These are phyloP conservation scores for Psilocybe subaeruginosa DNA, from an alignment of 768 basidiomycete species.

Conservation along the genomic window DNA sequence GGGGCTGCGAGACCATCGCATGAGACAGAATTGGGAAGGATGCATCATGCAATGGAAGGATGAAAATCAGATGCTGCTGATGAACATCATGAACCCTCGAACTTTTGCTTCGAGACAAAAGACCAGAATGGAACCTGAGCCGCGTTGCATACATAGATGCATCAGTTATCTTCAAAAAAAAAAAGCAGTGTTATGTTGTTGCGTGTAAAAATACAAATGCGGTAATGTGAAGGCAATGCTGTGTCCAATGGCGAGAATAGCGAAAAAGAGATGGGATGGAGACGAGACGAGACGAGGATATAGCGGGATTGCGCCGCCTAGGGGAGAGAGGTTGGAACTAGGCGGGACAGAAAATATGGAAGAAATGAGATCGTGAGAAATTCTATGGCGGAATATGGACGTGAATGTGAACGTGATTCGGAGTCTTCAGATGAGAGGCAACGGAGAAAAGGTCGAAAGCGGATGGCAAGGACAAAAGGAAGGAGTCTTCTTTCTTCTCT, in stretches of 20 bases:
- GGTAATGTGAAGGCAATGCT: not conserved
- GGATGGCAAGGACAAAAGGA: not conserved
- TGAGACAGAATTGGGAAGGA: not conserved
- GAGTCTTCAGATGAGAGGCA: not conserved
- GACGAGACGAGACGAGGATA: not conserved
- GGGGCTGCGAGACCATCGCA: not conserved
- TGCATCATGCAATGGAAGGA: not conserved
- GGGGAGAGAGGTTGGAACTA: not conserved
- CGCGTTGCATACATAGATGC: not conserved
- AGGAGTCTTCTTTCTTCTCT: not conserved
- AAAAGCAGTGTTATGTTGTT: constrained; percentile 2
- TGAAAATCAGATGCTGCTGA: too few species aligned
- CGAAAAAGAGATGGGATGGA: not conserved
- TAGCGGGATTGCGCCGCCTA: not conserved
- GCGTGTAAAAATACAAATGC: constrained; percentile 14
- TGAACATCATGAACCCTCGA: too few species aligned
- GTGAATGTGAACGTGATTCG: not conserved
- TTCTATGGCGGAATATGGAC: not conserved
- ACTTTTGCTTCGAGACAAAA: too few species aligned
- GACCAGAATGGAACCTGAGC: not conserved
- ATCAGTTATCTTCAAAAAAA: not conserved
- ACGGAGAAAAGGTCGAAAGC: not conserved
- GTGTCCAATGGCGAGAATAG: not conserved
- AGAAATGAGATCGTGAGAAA: not conserved
- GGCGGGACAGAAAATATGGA: not conserved